These are phyloP conservation scores for Boletales sp. DNA, from an alignment of 768 basidiomycete species.

Conservation along the genomic window DNA sequence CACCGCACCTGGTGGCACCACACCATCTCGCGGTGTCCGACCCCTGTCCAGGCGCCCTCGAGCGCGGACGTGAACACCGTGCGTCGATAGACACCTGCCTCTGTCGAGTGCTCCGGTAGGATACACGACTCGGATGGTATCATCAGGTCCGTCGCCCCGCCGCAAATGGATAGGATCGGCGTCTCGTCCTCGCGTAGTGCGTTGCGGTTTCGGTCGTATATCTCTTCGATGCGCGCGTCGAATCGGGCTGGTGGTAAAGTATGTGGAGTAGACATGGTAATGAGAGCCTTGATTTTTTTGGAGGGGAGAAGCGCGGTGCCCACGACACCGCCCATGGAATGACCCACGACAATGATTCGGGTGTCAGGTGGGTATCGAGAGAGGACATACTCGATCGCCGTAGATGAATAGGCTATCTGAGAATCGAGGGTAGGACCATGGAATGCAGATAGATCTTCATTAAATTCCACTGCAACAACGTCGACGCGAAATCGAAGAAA, in stretches of 20 bases:
- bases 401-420: slow-evolving; percentile 71
- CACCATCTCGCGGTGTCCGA: slow-evolving; percentile 94
- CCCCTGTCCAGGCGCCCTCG: slow-evolving; percentile 92
- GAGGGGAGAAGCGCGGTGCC: slow-evolving; percentile 76
- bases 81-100: slow-evolving; percentile 39
- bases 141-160: slow-evolving; percentile 89
- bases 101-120: slow-evolving; percentile 34
- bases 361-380: slow-evolving; percentile 67
- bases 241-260: slow-evolving; percentile 84
- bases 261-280: slow-evolving; percentile 98
- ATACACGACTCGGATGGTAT: slow-evolving; percentile 89
- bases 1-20: slow-evolving; percentile 99
- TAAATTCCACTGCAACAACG: slow-evolving; percentile 68
- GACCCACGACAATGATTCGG: slow-evolving; percentile 75
- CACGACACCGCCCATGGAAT: slow-evolving; percentile 97
- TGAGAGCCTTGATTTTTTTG: slow-evolving; percentile 62
- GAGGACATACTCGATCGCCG: slow-evolving; percentile 74
- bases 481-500: background rate
- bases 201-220: slow-evolving; percentile 53
- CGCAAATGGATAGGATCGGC: slow-evolving; percentile 81
- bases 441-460: slow-evolving; percentile 95
- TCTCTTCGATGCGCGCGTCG: slow-evolving; percentile 71
- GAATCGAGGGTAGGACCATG: slow-evolving; percentile 85
- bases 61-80: slow-evolving; percentile 84
- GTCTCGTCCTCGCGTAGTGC: slow-evolving; percentile 46